Evolutionary conservation across 495 filamentous ascomycete species (phyloP).

Genomic region (Acidiella bohemica): DNA sequence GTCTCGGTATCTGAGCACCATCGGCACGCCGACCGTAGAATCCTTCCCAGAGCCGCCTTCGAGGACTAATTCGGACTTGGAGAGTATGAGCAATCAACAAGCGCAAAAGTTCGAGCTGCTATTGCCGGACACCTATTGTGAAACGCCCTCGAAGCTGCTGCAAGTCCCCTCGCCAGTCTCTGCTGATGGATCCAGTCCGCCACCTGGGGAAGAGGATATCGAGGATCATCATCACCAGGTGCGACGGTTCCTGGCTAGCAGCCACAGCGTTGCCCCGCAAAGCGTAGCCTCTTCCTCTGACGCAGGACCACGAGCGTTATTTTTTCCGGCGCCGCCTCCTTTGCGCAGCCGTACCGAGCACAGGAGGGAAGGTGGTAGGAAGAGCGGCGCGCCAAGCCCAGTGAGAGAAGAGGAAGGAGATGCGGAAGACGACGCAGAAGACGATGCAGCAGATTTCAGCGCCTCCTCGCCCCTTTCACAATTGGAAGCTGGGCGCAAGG

Average conservation of each 20-base stretch:
- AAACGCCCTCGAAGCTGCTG: neutral
- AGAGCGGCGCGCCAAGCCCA: neutral
- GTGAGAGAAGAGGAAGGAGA: neutral
- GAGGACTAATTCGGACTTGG: neutral
- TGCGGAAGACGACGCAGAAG: neutral
- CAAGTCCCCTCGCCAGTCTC: neutral
- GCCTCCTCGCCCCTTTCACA: no score
- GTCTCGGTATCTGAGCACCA: conserved; percentile 5
- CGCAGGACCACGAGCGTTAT: neutral
- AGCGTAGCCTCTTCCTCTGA: no score
- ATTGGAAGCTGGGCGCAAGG: no score
- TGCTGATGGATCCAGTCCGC: neutral
- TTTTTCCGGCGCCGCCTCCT: neutral
- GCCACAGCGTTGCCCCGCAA: no score
- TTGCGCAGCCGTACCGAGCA: conserved; percentile 2
- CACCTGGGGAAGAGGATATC: conserved; percentile 5
- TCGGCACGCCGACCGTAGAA: conserved; percentile 1
- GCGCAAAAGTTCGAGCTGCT: conserved; percentile 11
- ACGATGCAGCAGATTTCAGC: neutral
- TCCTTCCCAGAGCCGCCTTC: conserved; percentile 13
- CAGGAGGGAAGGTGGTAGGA: neutral
- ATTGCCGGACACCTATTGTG: conserved; percentile 3
- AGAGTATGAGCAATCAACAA: neutral
- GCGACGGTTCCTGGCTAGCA: conserved; percentile 9
- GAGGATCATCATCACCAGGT: conserved; percentile 10